Evolutionary conservation across 139 green algal genomes (phyloP), one percentile per base, ranked within the genome.

Genomic region (Chlorella sp.): DNA sequence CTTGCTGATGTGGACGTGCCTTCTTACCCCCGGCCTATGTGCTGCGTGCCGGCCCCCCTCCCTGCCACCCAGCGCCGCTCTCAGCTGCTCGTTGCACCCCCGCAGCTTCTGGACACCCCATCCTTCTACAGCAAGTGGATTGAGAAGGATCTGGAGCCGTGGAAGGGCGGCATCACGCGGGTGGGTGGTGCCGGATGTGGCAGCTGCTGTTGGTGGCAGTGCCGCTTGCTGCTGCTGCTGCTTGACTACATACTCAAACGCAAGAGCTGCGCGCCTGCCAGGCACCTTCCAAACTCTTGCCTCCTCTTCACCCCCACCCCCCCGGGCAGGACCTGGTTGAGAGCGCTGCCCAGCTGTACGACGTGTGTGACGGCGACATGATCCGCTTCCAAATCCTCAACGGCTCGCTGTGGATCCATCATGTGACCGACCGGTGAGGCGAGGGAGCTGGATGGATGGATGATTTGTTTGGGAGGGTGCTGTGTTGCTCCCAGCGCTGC

Each of bases 301-400:
- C n/a, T n/a, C n/a, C n/a, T n/a, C n/a, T n/a, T n/a, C n/a, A n/a
- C n/a, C n/a, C n/a, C n/a, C n/a, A n/a, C n/a, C n/a, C n/a, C n/a
- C n/a, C n/a, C n/a, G n/a, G n/a, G 67, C 88, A 89, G 81, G 85
- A 84, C 11, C 4, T 84, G 34, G 55, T 89, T 34, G 55, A 89
- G 18, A 67, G 21, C 18, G 70, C 75, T 3, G 62, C 76, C n/a
- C 30, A 63, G n/a, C 36, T 88, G 76, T 88, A 76, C 55, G 76
- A 92, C 36, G 34, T 71, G 39, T 92, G 88, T 63, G 81, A 87
- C 30, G 88, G 88, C 28, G 88, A 92, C 55, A 75, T 90, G 30
- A 44, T 92, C 47, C 69, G 84, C 11, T 90, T 92, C 64, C 83
- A 85, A 74, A 81, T 92, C n/a, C 47, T 92, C 18, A 89, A 87